Conservation (phyloP, 148 eudicot genomes). For the Fagopyrum homotropicum region DNA sequence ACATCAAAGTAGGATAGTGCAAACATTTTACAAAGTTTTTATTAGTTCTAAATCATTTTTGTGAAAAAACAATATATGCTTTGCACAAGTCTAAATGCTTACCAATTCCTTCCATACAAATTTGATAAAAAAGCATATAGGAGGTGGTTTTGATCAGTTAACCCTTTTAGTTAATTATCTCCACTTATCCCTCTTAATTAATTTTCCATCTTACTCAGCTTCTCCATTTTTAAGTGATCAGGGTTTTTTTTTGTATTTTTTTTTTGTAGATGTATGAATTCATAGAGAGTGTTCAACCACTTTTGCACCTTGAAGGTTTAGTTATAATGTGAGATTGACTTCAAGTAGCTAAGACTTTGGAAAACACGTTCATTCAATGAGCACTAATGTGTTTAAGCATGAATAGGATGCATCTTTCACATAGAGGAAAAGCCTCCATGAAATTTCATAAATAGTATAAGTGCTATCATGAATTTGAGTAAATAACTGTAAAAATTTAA, state of each 20-base stretch:
- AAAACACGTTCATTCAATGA: not conserved
- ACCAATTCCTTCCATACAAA: too few species aligned
- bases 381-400: too few species aligned
- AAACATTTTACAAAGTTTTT: too few species aligned
- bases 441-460: not conserved
- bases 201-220: not conserved
- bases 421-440: not conserved
- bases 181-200: too few species aligned
- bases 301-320: not conserved
- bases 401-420: not conserved
- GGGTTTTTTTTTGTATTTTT: too few species aligned
- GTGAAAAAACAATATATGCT: too few species aligned
- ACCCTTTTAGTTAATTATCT: not conserved
- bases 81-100: too few species aligned
- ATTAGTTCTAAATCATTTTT: too few species aligned
- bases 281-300: not conserved
- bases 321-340: not conserved
- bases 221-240: not conserved
- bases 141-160: not conserved
- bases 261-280: not conserved
- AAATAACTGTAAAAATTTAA: not conserved
- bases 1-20: too few species aligned
- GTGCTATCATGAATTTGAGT: not conserved
- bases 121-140: too few species aligned
- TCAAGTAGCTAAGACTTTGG: not conserved